Conservation (phyloP, 2,329 filamentous ascomycete genomes). For the Orbilia oligospora region DNA sequence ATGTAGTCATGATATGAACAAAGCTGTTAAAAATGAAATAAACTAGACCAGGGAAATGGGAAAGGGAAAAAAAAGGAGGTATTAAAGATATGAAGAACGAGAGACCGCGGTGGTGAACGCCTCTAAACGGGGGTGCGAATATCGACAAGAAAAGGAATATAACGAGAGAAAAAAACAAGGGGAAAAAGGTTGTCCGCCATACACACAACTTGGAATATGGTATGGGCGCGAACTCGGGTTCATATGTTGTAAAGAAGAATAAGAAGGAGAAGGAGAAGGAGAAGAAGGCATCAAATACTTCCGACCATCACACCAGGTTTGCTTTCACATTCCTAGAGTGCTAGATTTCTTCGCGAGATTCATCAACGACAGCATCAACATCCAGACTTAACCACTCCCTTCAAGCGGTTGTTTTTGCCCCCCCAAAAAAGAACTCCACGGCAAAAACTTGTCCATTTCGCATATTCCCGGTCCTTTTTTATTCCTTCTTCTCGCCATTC, state of each 20-base stretch:
- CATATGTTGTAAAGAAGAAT: slow-evolving; percentile 39
- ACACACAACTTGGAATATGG: slow-evolving; percentile 43
- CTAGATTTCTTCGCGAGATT: slow-evolving; percentile 32
- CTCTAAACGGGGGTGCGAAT: slow-evolving; percentile 29
- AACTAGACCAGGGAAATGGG: slow-evolving; percentile 2
- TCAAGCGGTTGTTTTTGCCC: background rate
- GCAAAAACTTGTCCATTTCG: background rate
- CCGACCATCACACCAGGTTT: slow-evolving; percentile 12
- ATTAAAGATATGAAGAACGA: slow-evolving; percentile 24
- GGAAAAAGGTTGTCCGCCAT: slow-evolving; percentile 15
- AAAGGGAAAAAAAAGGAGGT: slow-evolving; percentile 21
- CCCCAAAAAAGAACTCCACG: background rate
- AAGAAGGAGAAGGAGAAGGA: background rate
- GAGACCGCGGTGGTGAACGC: slow-evolving; percentile 30
- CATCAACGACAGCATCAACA: slow-evolving; percentile 24
- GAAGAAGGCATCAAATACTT: slow-evolving; percentile 31
- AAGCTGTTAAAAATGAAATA: background rate
- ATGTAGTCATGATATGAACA: slow-evolving; percentile 25
- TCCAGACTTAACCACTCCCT: slow-evolving; percentile 2
- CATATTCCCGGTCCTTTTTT: slow-evolving; percentile 14
- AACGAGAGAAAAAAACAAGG: slow-evolving; percentile 1
- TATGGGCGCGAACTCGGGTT: slow-evolving; percentile 26
- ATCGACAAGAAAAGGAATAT: slow-evolving; percentile 30
- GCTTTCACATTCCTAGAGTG: slow-evolving; percentile 37
- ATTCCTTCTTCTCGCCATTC: slow-evolving; percentile 57